Percentiles rank a stretch among this genome's conserved stretches.
Evolutionary conservation across 2,329 filamentous ascomycete genomes (phyloP).

Genomic region (Verticillium dahliae): DNA sequence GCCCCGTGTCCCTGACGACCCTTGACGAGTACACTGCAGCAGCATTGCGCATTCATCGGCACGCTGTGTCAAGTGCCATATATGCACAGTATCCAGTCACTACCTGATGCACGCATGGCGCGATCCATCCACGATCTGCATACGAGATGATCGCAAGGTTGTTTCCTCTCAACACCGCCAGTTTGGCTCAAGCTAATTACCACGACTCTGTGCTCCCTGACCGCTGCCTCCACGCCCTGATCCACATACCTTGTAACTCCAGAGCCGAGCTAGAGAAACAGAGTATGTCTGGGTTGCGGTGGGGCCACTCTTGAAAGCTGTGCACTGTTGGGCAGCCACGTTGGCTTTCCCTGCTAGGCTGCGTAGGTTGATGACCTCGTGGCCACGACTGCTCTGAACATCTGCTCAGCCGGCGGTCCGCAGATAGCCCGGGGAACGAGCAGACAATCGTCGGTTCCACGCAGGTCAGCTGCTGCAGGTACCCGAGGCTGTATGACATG

Average conservation of each 20-base stretch:
- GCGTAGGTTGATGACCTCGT: background rate
- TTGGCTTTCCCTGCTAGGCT: background rate
- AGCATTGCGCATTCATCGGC: background rate
- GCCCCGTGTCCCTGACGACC: background rate
- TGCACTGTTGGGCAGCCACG: background rate
- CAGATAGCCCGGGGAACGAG: background rate
- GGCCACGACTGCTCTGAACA: background rate
- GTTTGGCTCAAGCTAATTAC: background rate
- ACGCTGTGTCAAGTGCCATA: background rate
- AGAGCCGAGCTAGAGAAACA: background rate
- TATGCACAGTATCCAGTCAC: background rate
- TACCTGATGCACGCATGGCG: background rate
- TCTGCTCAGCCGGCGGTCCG: background rate
- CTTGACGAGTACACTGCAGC: background rate
- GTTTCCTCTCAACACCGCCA: background rate
- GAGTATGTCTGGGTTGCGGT: background rate
- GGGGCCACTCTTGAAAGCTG: background rate
- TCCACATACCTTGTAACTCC: background rate
- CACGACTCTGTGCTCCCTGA: background rate
- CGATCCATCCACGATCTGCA: background rate
- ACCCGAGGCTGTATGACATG: background rate
- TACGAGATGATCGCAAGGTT: background rate
- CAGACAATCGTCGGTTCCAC: background rate
- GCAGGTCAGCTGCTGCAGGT: slow-evolving; percentile 6
- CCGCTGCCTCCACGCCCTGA: background rate